These are phyloP conservation scores for Melanogaster broomeanus DNA, from an alignment of 768 basidiomycete species.

Conservation along the genomic window DNA sequence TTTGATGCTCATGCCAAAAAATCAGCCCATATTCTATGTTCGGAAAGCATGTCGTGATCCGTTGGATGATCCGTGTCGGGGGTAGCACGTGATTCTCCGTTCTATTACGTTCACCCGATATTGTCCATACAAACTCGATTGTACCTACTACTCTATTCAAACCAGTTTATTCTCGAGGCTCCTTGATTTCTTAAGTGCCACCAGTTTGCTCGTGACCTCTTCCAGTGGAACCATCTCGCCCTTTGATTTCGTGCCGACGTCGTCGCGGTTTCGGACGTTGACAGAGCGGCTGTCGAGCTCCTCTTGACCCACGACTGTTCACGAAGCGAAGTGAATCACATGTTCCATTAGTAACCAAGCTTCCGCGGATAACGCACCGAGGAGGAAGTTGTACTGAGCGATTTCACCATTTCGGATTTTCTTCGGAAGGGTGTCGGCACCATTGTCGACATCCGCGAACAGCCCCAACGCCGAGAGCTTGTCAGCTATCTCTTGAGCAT, in stretches of 20 bases:
- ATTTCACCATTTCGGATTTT: slow-evolving; percentile 98
- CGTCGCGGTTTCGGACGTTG: slow-evolving; percentile 95
- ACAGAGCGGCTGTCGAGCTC: slow-evolving; percentile 86
- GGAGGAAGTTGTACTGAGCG: slow-evolving; percentile 96
- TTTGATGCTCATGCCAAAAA: background rate
- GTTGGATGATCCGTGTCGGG: background rate
- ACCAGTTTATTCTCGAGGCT: slow-evolving; percentile 55
- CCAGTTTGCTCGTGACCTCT: slow-evolving; percentile 66
- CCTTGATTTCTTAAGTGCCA: slow-evolving; percentile 64
- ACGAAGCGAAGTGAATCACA: background rate
- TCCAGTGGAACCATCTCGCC: slow-evolving; percentile 75
- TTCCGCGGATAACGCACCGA: slow-evolving; percentile 58
- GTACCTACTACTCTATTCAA: slow-evolving; percentile 21
- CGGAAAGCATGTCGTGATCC: background rate
- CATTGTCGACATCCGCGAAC: slow-evolving; percentile 91
- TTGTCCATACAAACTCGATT: background rate
- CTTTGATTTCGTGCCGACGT: slow-evolving; percentile 82
- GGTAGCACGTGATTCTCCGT: background rate
- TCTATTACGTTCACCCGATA: background rate
- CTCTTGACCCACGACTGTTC: slow-evolving; percentile 89
- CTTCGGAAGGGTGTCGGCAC: slow-evolving; percentile 90
- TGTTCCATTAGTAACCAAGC: background rate
- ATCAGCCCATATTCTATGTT: background rate
- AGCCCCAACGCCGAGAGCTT: slow-evolving; percentile 69
- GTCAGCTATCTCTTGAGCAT: slow-evolving; percentile 79